Conservation (phyloP, 1,284 basidiomycete species). For the Moesziomyces parantarcticus region DNA sequence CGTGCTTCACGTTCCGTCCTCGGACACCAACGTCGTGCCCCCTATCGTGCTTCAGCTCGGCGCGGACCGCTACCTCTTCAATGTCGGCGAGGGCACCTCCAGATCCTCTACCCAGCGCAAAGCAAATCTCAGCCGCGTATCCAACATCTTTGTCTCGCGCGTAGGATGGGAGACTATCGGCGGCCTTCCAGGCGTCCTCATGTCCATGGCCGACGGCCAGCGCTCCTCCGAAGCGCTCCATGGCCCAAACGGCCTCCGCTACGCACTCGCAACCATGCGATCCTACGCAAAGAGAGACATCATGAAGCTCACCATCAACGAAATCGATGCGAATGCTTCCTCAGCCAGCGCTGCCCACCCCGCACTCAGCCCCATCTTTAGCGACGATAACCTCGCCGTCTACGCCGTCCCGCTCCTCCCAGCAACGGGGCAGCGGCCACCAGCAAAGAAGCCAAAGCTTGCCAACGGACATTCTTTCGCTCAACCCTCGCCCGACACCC, state of each 20-base stretch:
- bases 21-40: slow-evolving; percentile 78
- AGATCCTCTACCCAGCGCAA: slow-evolving; percentile 78
- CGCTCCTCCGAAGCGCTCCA: slow-evolving; percentile 74
- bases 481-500: slow-evolving; percentile 6
- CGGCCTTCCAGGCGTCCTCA: slow-evolving; percentile 75
- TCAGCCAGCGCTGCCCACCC: slow-evolving; percentile 21
- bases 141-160: slow-evolving; percentile 79
- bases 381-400: slow-evolving; percentile 76
- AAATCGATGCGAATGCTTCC: slow-evolving; percentile 22
- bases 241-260: slow-evolving; percentile 79
- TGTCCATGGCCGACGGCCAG: slow-evolving; percentile 82
- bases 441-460: slow-evolving; percentile 32
- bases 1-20: slow-evolving; percentile 59
- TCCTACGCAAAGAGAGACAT: slow-evolving; percentile 52
- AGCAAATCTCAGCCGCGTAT: slow-evolving; percentile 75
- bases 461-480: not conserved
- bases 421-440: slow-evolving; percentile 2
- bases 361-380: slow-evolving; percentile 71
- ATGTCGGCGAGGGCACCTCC: slow-evolving; percentile 82
- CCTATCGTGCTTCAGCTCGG: slow-evolving; percentile 80
- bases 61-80: slow-evolving; percentile 84
- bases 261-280: slow-evolving; percentile 76
- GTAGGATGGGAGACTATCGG: slow-evolving; percentile 72
- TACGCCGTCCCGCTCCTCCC: slow-evolving; percentile 75
- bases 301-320: slow-evolving; percentile 44